Evolutionary conservation across 1,284 basidiomycete species (phyloP).

Genomic region (Cutaneotrichosporon cavernicola): DNA sequence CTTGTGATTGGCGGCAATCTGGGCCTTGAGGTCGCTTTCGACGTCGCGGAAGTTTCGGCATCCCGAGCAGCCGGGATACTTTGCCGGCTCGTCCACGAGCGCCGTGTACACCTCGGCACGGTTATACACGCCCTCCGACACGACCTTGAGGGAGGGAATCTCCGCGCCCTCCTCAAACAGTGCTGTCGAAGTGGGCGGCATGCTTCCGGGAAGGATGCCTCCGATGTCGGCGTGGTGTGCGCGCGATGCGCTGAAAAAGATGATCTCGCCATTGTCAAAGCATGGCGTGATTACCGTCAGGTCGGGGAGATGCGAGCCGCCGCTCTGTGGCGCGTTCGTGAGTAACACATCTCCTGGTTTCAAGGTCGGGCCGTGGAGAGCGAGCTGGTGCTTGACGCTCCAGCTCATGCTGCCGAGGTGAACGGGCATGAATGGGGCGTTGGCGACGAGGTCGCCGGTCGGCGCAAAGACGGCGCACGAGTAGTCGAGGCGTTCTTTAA

Average conservation of each 20-base stretch:
- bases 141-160: constrained; percentile 90
- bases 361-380: constrained; percentile 41
- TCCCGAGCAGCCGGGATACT: constrained; percentile 66
- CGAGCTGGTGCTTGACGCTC: constrained; percentile 52
- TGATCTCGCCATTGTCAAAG: constrained; percentile 39
- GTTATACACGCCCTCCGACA: constrained; percentile 77
- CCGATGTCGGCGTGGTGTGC: constrained; percentile 46
- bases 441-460: constrained; percentile 55
- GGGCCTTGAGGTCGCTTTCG: constrained; percentile 90
- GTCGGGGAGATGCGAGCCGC: constrained; percentile 42
- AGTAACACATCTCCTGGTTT: constrained; percentile 55
- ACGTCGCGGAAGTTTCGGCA: constrained; percentile 84
- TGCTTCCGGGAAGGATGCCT: constrained; percentile 61
- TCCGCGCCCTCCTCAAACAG: constrained; percentile 76
- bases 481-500: constrained; percentile 54
- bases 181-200: constrained; percentile 88
- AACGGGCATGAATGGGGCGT: constrained; percentile 58
- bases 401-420: constrained; percentile 55
- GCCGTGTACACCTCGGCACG: constrained; percentile 69
- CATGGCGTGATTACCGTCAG: constrained; percentile 45
- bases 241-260: constrained; percentile 46
- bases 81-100: constrained; percentile 70
- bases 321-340: constrained; percentile 54
- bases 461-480: constrained; percentile 57
- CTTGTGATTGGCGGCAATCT: constrained; percentile 95